Percentiles rank a stretch among this genome's conserved stretches.
phyloP scores from a whole-genome alignment of 805 yeast genomes.

The Pichia gijzeniarum region DNA sequence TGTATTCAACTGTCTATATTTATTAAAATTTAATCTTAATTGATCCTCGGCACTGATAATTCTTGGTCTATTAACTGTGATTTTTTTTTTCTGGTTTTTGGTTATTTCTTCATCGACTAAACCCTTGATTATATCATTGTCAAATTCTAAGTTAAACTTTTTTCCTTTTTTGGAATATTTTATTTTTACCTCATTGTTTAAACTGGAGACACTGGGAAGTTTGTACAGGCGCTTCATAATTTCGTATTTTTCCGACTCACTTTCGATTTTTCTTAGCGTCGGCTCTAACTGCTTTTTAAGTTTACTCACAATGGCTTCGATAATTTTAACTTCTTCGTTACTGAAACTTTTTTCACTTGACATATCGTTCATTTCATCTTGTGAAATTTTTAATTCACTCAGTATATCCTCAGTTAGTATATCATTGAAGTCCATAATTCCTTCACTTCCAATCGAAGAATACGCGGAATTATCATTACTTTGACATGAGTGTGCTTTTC shows the following conservation, averaged over 20 bases:
- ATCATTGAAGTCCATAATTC: conserved; percentile 7
- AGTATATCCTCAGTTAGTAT: conserved; percentile 4
- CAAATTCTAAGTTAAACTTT: conserved; percentile 11
- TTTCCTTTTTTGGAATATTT: conserved; percentile 7
- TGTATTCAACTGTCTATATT: conserved; percentile 9
- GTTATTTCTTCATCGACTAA: conserved; percentile 7
- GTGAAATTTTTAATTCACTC: not conserved
- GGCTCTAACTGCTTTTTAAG: conserved; percentile 22
- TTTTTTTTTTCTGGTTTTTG: not conserved
- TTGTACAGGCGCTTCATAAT: conserved; percentile 20
- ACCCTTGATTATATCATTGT: conserved; percentile 8
- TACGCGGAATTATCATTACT: not conserved
- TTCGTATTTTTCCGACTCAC: conserved; percentile 22
- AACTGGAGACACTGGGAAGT: conserved; percentile 24
- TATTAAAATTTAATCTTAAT: conserved; percentile 12
- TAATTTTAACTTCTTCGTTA: conserved; percentile 7
- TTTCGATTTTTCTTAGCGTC: conserved; percentile 16
- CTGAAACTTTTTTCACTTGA: not conserved
- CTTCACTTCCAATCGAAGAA: not conserved
- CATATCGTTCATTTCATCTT: not conserved
- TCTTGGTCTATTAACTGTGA: not conserved
- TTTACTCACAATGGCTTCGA: conserved; percentile 9
- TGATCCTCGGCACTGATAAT: conserved; percentile 10
- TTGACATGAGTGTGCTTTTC: not conserved
- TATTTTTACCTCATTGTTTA: conserved; percentile 13